phyloP scores from a whole-genome alignment of 306 rosid genomes.

The Vigna radiata region DNA sequence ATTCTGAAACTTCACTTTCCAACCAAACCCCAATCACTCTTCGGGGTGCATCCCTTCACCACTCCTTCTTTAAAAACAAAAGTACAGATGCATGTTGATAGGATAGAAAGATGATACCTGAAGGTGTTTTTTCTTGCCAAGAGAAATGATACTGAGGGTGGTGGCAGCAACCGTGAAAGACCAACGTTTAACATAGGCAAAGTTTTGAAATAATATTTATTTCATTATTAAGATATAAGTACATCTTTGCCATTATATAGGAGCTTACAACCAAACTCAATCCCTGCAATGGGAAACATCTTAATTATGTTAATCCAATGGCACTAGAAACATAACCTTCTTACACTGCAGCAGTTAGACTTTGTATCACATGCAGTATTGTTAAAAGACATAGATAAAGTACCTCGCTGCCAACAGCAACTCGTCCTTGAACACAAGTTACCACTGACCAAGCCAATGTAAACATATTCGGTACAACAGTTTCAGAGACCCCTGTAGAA shows the following conservation, averaged over 20 bases:
- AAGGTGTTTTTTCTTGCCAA: too few relatives aligned
- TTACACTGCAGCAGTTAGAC: constrained; percentile 18
- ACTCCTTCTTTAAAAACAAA: too few relatives aligned
- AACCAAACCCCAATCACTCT: too few relatives aligned
- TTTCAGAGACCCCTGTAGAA: constrained; percentile 82
- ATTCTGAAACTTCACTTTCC: too few relatives aligned
- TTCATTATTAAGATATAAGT: constrained; percentile 81
- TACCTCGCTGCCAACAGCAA: constrained; percentile 96
- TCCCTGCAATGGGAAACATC: constrained; percentile 65
- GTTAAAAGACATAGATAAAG: constrained; percentile 28
- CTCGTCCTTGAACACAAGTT: constrained; percentile 89
- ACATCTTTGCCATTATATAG: constrained; percentile 73
- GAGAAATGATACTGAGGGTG: too few relatives aligned
- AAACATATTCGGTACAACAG: constrained; percentile 86
- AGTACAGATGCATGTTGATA: too few relatives aligned
- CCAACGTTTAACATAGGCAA: neutral
- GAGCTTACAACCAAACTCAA: constrained; percentile 87
- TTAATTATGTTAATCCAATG: constrained; percentile 33
- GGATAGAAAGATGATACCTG: too few relatives aligned
- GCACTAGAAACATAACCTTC: constrained; percentile 23
- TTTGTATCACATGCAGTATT: constrained; percentile 25
- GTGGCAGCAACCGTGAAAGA: too few relatives aligned
- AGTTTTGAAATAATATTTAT: constrained; percentile 51
- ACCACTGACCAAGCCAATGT: constrained; percentile 94
- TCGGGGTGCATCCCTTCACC: too few relatives aligned